Evolutionary conservation across 257 asterid species (phyloP).

Genomic region (Coffea eugenioides): DNA sequence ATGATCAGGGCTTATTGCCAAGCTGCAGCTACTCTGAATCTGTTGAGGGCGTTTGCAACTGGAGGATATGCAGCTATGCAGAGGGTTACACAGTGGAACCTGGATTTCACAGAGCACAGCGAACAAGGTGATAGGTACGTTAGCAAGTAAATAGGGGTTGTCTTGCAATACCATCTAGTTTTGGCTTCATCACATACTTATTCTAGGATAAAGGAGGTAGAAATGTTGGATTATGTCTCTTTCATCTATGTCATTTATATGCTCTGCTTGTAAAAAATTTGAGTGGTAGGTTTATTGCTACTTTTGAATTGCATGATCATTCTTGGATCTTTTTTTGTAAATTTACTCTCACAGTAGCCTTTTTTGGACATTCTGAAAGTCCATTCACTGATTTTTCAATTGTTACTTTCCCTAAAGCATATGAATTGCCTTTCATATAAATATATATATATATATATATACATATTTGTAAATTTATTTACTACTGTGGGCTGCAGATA

Average conservation of each 20-base stretch:
- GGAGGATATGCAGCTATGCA: conserved; percentile 92
- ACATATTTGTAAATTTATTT: background rate
- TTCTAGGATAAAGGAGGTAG: background rate
- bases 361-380: background rate
- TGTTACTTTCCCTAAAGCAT: background rate
- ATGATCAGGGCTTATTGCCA: conserved; percentile 84
- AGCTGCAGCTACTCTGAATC: conserved; percentile 78
- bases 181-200: background rate
- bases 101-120: conserved; percentile 76
- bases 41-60: conserved; percentile 79
- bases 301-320: background rate
- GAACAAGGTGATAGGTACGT: conserved; percentile 86
- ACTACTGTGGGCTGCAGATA: conserved; percentile 41
- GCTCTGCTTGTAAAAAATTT: background rate
- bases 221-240: background rate
- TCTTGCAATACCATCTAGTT: background rate
- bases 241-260: background rate
- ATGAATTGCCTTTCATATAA: background rate
- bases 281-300: background rate
- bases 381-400: background rate
- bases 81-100: conserved; percentile 77
- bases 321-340: background rate
- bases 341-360: background rate
- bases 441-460: background rate
- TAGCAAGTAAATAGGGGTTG: background rate